Evolutionary conservation across 306 rosid species (phyloP).

Genomic region (Rubus parviflorus): DNA sequence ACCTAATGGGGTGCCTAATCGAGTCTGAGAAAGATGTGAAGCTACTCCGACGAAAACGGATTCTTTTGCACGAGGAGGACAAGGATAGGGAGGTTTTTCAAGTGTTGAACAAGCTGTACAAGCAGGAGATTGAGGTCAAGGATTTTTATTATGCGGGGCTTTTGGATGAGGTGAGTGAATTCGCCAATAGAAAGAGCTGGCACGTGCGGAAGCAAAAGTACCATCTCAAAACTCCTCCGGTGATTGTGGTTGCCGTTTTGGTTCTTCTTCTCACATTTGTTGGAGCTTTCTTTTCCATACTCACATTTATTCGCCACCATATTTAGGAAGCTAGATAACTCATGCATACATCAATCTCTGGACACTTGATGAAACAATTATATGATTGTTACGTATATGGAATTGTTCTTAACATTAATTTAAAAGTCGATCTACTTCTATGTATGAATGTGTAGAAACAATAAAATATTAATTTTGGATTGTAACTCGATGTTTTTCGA

Average conservation of each 20-base stretch:
- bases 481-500: neutral
- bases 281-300: conserved; percentile 33
- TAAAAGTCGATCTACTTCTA: too few relatives aligned
- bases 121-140: neutral
- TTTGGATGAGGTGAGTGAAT: conserved; percentile 25
- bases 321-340: neutral
- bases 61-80: conserved; percentile 20
- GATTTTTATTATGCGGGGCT: conserved; percentile 42
- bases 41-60: conserved; percentile 27
- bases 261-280: conserved; percentile 33
- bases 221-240: neutral
- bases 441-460: neutral
- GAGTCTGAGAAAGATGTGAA: conserved; percentile 31
- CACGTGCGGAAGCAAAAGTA: conserved; percentile 13
- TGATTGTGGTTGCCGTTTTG: conserved; percentile 18
- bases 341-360: neutral
- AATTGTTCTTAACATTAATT: too few relatives aligned
- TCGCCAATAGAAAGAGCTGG: conserved; percentile 9
- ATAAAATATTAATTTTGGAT: neutral
- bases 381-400: neutral
- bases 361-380: neutral
- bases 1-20: conserved; percentile 41
- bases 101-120: conserved; percentile 31
- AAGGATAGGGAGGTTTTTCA: conserved; percentile 19
- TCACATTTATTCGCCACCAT: conserved; percentile 30